Evolutionary conservation across 75 land plant genomes (phyloP).

Genomic region (Selaginella moellendorffii): DNA sequence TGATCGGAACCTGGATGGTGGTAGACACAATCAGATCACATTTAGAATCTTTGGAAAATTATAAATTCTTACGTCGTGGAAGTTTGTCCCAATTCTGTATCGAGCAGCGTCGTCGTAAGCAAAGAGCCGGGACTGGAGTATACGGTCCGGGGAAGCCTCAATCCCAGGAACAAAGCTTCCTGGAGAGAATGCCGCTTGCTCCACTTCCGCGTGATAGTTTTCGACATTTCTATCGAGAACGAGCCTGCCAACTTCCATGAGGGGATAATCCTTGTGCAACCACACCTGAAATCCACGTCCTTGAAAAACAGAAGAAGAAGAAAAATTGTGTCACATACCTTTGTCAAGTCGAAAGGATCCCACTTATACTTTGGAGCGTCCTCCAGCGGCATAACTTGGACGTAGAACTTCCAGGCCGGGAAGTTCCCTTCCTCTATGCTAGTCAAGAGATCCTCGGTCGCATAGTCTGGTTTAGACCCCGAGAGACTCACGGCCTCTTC

Average conservation of each 20-base stretch:
- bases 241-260: constrained; percentile 20
- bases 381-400: constrained; percentile 25
- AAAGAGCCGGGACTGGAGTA: constrained; percentile 20
- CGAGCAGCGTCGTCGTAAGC: constrained; percentile 24
- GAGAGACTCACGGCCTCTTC: constrained; percentile 15
- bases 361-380: constrained; percentile 11
- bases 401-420: constrained; percentile 23
- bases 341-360: constrained; percentile 23
- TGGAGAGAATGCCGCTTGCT: constrained; percentile 22
- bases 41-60: too few species aligned
- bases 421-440: constrained; percentile 19
- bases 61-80: background rate
- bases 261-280: constrained; percentile 12
- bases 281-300: too few species aligned
- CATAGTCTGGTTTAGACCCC: constrained; percentile 17
- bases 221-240: constrained; percentile 13
- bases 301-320: background rate
- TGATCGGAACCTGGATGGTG: constrained; percentile 22
- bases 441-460: constrained; percentile 17
- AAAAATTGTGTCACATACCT: constrained; percentile 7
- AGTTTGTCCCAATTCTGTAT: constrained; percentile 17
- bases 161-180: constrained; percentile 22
- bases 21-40: too few species aligned
- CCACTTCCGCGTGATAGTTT: constrained; percentile 19
- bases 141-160: constrained; percentile 23